Percentiles rank a stretch among this genome's conserved stretches.
These are phyloP conservation scores for Porphyrellus cyaneotinctus DNA, from an alignment of 768 basidiomycete genomes.

Conservation along the genomic window DNA sequence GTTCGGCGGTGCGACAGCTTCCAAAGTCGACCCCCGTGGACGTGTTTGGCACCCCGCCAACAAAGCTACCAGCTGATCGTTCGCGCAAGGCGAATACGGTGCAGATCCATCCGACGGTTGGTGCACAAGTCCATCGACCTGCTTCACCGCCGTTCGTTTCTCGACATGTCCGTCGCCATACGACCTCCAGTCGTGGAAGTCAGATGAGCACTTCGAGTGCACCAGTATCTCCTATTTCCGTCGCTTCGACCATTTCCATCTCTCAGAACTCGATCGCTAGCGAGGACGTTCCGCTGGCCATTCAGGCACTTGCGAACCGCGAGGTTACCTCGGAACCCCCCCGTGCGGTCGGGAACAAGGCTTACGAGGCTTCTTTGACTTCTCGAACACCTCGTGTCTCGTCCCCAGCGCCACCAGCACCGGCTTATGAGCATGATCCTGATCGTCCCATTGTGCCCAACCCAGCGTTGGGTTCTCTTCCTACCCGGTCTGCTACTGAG, in stretches of 20 bases:
- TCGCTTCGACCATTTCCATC: conserved; percentile 20
- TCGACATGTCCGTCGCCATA: conserved; percentile 33
- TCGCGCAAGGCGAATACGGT: conserved; percentile 25
- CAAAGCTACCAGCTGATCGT: conserved; percentile 11
- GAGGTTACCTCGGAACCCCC: conserved; percentile 26
- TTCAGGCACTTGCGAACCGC: conserved; percentile 13
- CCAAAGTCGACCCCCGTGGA: conserved; percentile 9
- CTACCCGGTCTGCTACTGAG: conserved; percentile 31
- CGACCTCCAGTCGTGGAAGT: conserved; percentile 30
- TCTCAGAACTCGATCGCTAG: conserved; percentile 14
- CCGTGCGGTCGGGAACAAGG: conserved; percentile 11
- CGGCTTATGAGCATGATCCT: conserved; percentile 27
- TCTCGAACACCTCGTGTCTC: conserved; percentile 24
- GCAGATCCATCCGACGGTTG: conserved; percentile 19
- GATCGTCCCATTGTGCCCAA: conserved; percentile 23
- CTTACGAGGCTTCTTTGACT: conserved; percentile 9
- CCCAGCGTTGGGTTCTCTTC: conserved; percentile 16
- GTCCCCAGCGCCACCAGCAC: conserved; percentile 20
- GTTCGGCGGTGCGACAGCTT: conserved; percentile 9
- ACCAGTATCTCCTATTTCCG: conserved; percentile 31
- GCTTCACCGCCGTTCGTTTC: conserved; percentile 33
- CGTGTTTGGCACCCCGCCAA: conserved; percentile 14
- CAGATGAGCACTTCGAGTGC: conserved; percentile 30
- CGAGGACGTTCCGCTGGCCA: conserved; percentile 19
- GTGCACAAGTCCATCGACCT: conserved; percentile 20